Evolutionary conservation across 768 basidiomycete genomes (phyloP).

Genomic region (Cystofilobasidium bisporidii): DNA sequence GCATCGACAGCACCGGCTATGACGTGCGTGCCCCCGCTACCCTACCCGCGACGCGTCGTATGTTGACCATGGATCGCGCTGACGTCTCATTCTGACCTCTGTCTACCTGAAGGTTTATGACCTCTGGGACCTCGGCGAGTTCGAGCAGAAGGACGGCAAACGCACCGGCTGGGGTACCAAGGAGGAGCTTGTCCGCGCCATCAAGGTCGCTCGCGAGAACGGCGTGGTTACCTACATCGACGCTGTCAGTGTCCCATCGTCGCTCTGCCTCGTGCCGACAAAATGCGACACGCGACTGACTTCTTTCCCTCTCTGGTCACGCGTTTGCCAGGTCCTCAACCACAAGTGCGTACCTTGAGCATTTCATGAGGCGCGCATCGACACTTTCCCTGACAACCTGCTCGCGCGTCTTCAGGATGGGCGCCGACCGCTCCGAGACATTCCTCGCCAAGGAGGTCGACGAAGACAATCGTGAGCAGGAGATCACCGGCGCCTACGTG

Average conservation of each 20-base stretch:
- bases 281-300: too few relatives aligned
- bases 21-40: neutral
- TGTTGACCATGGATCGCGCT: neutral
- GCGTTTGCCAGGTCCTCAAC: slow-evolving; percentile 75
- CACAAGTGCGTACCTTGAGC: slow-evolving; percentile 41
- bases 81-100: neutral
- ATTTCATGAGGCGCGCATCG: too few relatives aligned
- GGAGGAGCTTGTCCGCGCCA: slow-evolving; percentile 63
- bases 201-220: slow-evolving; percentile 52
- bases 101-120: slow-evolving; percentile 21
- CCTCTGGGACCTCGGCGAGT: slow-evolving; percentile 28
- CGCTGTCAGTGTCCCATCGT: neutral
- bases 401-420: slow-evolving; percentile 51
- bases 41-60: neutral
- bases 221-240: slow-evolving; percentile 53
- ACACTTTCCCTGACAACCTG: too few relatives aligned
- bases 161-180: slow-evolving; percentile 79
- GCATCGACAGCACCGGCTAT: neutral
- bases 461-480: slow-evolving; percentile 55
- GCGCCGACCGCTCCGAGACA: slow-evolving; percentile 64
- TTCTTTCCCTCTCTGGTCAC: too few relatives aligned
- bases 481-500: slow-evolving; percentile 49
- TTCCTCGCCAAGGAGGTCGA: slow-evolving; percentile 65
- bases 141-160: slow-evolving; percentile 30
- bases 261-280: too few relatives aligned